Conservation (phyloP, 768 basidiomycete species). For the Lactarius hatsudake region DNA sequence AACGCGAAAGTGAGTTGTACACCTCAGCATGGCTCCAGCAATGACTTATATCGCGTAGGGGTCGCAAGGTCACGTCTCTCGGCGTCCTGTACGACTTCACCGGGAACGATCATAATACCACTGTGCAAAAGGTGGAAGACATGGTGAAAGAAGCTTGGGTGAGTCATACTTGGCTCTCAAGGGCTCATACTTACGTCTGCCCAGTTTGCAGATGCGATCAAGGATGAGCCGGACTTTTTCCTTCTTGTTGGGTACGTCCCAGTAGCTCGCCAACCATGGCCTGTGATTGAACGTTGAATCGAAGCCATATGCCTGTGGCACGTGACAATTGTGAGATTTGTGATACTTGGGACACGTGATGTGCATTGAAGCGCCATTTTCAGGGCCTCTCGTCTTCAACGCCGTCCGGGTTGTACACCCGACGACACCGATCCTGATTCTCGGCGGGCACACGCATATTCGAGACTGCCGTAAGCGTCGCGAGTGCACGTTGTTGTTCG, state of each 20-base stretch:
- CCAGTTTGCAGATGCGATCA: conserved; percentile 75
- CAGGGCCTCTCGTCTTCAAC: conserved; percentile 71
- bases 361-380: neutral
- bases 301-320: conserved; percentile 80
- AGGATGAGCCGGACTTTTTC: conserved; percentile 81
- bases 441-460: conserved; percentile 81
- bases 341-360: neutral
- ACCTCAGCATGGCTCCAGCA: neutral
- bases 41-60: conserved; percentile 37
- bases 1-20: conserved; percentile 56
- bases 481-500: neutral
- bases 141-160: conserved; percentile 85
- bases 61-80: conserved; percentile 71
- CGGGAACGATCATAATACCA: conserved; percentile 66
- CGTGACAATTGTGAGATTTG: conserved; percentile 57
- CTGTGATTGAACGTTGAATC: neutral
- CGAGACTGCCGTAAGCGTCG: conserved; percentile 67
- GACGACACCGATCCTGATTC: conserved; percentile 74
- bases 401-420: conserved; percentile 73
- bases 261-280: neutral
- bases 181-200: neutral
- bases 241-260: conserved; percentile 57
- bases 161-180: conserved; percentile 20
- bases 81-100: conserved; percentile 80
- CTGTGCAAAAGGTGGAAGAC: conserved; percentile 65